Conservation (phyloP, 192 early-diverging fungal genomes). For the Phycomyces nitens region DNA sequence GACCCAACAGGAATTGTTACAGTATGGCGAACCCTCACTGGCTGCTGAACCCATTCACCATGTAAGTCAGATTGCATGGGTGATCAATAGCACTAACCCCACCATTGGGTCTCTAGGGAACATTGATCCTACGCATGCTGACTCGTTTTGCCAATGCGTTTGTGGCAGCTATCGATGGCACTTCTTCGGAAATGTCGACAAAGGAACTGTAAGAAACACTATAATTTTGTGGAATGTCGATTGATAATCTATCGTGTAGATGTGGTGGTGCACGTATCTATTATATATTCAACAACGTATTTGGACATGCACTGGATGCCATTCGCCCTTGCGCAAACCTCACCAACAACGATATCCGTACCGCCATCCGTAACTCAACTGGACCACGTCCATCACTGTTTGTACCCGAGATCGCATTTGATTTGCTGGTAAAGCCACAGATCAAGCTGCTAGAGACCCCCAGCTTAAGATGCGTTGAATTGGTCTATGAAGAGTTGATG, state of each 20-base stretch:
- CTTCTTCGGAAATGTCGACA: constrained; percentile 63
- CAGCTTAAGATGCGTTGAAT: constrained; percentile 75
- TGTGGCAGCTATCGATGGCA: constrained; percentile 76
- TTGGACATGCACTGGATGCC: constrained; percentile 67
- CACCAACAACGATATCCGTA: constrained; percentile 70
- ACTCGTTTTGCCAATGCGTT: constrained; percentile 78
- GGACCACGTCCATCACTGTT: constrained; percentile 77
- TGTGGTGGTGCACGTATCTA: constrained; percentile 81
- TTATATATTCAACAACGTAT: constrained; percentile 80
- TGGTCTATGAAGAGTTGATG: constrained; percentile 80
- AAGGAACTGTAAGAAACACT: constrained; percentile 55
- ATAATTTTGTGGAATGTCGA: too few relatives aligned
- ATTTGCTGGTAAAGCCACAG: constrained; percentile 78
- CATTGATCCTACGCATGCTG: constrained; percentile 64
- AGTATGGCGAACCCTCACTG: constrained; percentile 58
- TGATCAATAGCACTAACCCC: neutral
- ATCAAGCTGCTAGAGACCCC: constrained; percentile 72
- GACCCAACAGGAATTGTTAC: constrained; percentile 69
- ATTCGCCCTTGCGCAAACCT: constrained; percentile 70
- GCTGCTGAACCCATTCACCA: constrained; percentile 44
- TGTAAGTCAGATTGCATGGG: constrained; percentile 23
- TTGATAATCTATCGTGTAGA: constrained; percentile 16
- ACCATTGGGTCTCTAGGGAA: constrained; percentile 29
- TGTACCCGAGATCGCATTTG: constrained; percentile 84
- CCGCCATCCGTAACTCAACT: constrained; percentile 80